Evolutionary conservation across 1,139 yeast species (phyloP).

Genomic region (Schwanniomyces etchellsii): DNA sequence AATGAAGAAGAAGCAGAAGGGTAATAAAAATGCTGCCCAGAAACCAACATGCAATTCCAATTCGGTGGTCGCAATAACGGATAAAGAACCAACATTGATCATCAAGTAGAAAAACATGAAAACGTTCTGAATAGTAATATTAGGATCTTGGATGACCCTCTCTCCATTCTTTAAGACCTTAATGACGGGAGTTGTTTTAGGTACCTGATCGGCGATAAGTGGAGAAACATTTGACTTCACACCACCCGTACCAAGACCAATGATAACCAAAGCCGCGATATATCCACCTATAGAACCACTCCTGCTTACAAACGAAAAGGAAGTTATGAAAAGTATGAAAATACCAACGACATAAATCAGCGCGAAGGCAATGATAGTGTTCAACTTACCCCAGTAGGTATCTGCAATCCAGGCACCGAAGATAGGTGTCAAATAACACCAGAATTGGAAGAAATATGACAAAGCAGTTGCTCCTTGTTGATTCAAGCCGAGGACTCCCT

Average conservation of each 20-base stretch:
- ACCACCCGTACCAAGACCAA: constrained; percentile 80
- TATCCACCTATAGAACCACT: constrained; percentile 47
- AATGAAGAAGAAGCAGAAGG: constrained; percentile 61
- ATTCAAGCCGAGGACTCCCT: constrained; percentile 61
- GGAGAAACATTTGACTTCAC: constrained; percentile 78
- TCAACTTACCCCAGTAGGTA: constrained; percentile 66
- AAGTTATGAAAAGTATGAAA: constrained; percentile 62
- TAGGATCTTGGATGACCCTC: constrained; percentile 35
- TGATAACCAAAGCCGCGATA: constrained; percentile 57
- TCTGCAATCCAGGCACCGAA: constrained; percentile 76
- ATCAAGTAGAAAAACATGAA: constrained; percentile 39
- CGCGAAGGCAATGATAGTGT: constrained; percentile 59
- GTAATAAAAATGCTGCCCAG: constrained; percentile 48
- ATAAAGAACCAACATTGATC: constrained; percentile 37
- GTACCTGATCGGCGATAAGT: constrained; percentile 69
- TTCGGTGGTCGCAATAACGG: constrained; percentile 39
- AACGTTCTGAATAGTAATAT: constrained; percentile 36
- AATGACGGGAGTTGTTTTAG: constrained; percentile 33
- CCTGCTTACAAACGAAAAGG: constrained; percentile 57
- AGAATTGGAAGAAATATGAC: constrained; percentile 71
- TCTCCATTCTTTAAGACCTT: constrained; percentile 31
- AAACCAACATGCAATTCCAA: constrained; percentile 33
- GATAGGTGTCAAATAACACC: constrained; percentile 80
- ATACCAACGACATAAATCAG: constrained; percentile 59
- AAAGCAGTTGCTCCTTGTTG: constrained; percentile 68